Evolutionary conservation across 805 yeast genomes (phyloP), one percentile per base, ranked within the genome.

Genomic region (Metschnikowia cerradonensis): DNA sequence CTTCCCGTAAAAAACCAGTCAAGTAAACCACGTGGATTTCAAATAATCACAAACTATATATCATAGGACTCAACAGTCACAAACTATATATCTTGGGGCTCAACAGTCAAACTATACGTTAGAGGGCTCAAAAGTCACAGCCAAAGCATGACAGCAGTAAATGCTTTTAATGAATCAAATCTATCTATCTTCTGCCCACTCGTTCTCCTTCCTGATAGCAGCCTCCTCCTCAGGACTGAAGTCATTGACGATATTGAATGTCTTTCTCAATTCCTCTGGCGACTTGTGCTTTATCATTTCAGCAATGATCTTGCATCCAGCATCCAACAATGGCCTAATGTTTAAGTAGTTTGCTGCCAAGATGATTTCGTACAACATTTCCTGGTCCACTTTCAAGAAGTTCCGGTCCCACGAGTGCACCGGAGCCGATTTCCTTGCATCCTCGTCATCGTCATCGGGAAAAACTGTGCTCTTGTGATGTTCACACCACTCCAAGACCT

Each of bases 381-480:
- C 92, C 64, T 86, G 98, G 70, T 92, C 98, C 36, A 92, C 97
- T 64, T 88, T 88, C 60, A 92, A 79, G 67, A 91, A 92, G 67
- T 88, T 89, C 67, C 88, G 88, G 71, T 92, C 98, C 98, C 98
- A 92, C 43, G 90, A 90, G 54, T 87, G 92, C 47, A 92, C 90
- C 3, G 96, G 97, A 2, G 90, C 90, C n/a, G 92, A 79, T 65
- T 88, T 88, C 66, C 87, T 83, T 22, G 88, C 80, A 59, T 89
- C 96, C 48, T 86, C 91, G 56, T 89, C 96, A 48, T 85, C 91
- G 45, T 79, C 83, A 55, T 84, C 90, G 17, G 88, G 88, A 68
- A 84, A 84, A 17, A 75, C 76, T 8, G 87, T 80, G 65, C 88
- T 90, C 67, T 85, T 87, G 75, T 92, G 97, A 67, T 92, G 94